Evolutionary conservation across 1,139 yeast genomes (phyloP).

Genomic region (Kodamaea suecica): DNA sequence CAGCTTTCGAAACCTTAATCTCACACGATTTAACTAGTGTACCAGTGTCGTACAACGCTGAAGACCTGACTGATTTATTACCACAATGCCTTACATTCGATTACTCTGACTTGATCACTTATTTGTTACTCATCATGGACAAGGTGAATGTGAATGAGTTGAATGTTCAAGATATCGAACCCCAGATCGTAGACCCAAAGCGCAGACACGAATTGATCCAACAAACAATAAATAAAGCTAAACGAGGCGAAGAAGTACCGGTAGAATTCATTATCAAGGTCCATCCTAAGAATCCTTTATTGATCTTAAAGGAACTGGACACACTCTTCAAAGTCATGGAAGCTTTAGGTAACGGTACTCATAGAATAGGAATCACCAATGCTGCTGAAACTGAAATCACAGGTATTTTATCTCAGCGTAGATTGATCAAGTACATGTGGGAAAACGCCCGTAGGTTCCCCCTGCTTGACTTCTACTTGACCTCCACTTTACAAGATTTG

Average conservation of each 20-base stretch:
- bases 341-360: constrained; percentile 87
- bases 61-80: constrained; percentile 42
- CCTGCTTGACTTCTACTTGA: constrained; percentile 69
- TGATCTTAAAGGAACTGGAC: constrained; percentile 67
- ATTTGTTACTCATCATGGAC: constrained; percentile 70
- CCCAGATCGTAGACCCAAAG: constrained; percentile 13
- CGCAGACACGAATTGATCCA: constrained; percentile 28
- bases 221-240: constrained; percentile 47
- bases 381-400: constrained; percentile 43
- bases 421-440: constrained; percentile 81
- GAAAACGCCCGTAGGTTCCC: constrained; percentile 87
- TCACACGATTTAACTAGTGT: constrained; percentile 75
- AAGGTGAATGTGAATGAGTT: constrained; percentile 46
- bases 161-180: constrained; percentile 26
- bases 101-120: constrained; percentile 86
- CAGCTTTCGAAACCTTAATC: constrained; percentile 77
- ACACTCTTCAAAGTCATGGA: constrained; percentile 73
- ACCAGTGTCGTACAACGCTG: constrained; percentile 59
- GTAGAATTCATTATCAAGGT: constrained; percentile 74
- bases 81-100: constrained; percentile 76
- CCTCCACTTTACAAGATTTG: constrained; percentile 61
- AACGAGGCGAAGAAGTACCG: constrained; percentile 69
- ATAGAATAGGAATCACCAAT: constrained; percentile 80
- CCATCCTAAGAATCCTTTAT: constrained; percentile 84
- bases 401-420: constrained; percentile 86